Conservation (phyloP, 2,329 filamentous ascomycete species). For the Sclerotinia glacialis region DNA sequence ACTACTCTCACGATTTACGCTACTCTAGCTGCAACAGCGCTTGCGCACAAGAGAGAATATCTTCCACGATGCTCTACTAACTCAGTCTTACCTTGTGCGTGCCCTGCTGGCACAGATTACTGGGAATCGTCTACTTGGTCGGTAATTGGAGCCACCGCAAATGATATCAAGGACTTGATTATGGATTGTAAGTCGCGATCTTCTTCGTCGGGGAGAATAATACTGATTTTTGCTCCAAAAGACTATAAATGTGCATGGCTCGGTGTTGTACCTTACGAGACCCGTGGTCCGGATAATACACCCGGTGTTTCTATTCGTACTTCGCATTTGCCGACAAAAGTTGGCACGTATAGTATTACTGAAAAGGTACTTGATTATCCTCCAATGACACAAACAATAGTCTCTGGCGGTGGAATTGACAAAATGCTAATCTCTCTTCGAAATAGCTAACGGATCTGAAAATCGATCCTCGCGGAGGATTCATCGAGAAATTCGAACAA, state of each 20-base stretch:
- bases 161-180: constrained; percentile 12
- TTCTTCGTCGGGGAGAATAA: too few species aligned
- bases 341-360: constrained; percentile 7
- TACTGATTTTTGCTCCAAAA: not conserved
- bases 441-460: not conserved
- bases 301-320: constrained; percentile 15
- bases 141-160: not conserved
- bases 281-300: not conserved
- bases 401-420: not conserved
- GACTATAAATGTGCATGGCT: constrained; percentile 3
- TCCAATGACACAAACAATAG: not conserved
- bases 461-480: constrained; percentile 5
- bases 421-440: not conserved
- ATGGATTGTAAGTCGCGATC: constrained; percentile 4
- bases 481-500: constrained; percentile 16
- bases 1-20: not conserved
- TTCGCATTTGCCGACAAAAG: constrained; percentile 4
- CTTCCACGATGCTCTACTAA: not conserved
- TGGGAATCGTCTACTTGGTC: constrained; percentile 18
- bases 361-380: not conserved
- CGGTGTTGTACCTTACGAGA: constrained; percentile 8
- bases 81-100: constrained; percentile 2
- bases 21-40: not conserved
- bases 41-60: not conserved
- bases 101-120: constrained; percentile 1